Base-by-base conservation (phyloP, 768 basidiomycete species). In the Leccinum fibrillosum region DNA sequence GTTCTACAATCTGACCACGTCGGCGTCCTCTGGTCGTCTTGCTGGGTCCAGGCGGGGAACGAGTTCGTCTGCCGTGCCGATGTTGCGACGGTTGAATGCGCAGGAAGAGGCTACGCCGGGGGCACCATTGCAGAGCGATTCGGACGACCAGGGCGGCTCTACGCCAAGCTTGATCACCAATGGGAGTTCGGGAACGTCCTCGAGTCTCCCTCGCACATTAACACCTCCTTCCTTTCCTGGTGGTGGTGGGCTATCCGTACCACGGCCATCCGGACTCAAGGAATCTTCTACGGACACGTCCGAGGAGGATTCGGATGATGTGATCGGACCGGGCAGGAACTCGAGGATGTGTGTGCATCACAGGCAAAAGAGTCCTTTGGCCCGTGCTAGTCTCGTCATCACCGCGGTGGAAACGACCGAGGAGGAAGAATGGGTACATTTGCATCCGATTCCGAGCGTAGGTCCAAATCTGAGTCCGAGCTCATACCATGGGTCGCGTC, bases 111-210 rank as follows among this genome's bases (percentile, higher is more conserved):
- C 42, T 5, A 42, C 54, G 2, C 45, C 23, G 10, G 52, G 57
- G 17, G n/a, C 28, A 4, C 49, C 52, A 8, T 47, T 37, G 15
- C 58, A 12, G 25, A 51, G n/a, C 39, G 50, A 34, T 10, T 58
- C 49, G 56, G 55, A 62, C 1, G n/a, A 30, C 0, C 39, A 17
- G 2, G 42, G 53, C 0, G 53, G 35, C 23, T 69, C 68, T 30
- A 70, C 66, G 9, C 69, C 68, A 2, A 69, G 68, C 54, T 52
- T 69, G 47, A 26, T 59, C 25, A 64, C 68, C n/a, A 64, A 37
- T 17, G 62, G 42, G 34, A 70, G 64, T 17, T 59, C 61, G 15
- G 32, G 37, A 19, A 60, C 68, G 10, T 52, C 60, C 12, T 68
- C 63, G 53, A 68, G 63, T 4, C 19, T n/a, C 0, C 63, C 59